These are phyloP conservation scores for Metschnikowia shivogae DNA, from an alignment of 805 yeast genomes.

Conservation along the genomic window DNA sequence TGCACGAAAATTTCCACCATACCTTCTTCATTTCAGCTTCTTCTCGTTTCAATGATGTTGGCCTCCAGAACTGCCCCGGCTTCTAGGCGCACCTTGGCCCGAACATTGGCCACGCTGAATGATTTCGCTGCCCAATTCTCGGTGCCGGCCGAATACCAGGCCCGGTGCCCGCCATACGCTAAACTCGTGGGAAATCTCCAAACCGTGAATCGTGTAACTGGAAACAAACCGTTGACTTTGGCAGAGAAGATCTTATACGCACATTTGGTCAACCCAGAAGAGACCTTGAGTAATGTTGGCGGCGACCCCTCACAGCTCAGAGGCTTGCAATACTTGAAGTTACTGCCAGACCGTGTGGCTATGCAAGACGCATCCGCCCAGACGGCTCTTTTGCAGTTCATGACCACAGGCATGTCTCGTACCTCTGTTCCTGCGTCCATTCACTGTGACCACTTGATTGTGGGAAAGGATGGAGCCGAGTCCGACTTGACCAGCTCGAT, in stretches of 20 bases:
- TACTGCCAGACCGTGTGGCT: conserved; percentile 96
- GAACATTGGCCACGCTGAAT: conserved; percentile 32
- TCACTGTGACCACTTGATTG: conserved; percentile 97
- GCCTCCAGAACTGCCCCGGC: conserved; percentile 12
- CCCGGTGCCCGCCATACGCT: conserved; percentile 86
- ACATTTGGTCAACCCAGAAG: conserved; percentile 86
- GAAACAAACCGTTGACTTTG: conserved; percentile 74
- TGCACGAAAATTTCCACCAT: conserved; percentile 4
- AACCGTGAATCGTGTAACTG: conserved; percentile 60
- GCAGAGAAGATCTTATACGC: conserved; percentile 95
- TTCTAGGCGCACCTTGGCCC: conserved; percentile 10
- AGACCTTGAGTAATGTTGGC: conserved; percentile 51
- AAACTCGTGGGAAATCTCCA: conserved; percentile 62
- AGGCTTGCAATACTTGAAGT: conserved; percentile 86
- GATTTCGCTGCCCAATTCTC: conserved; percentile 20
- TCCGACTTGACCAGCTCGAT: conserved; percentile 77
- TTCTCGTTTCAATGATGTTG: conserved; percentile 12
- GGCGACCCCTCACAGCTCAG: conserved; percentile 55
- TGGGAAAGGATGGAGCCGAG: conserved; percentile 91
- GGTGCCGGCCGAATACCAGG: conserved; percentile 57
- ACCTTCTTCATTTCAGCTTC: background rate
- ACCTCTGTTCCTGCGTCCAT: conserved; percentile 94
- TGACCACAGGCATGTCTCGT: conserved; percentile 87
- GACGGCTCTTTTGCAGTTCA: conserved; percentile 97
- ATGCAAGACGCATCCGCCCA: conserved; percentile 99